Evolutionary conservation across 2,329 filamentous ascomycete genomes (phyloP), one percentile per base, ranked within the genome.

Genomic region (Phoma sp.): DNA sequence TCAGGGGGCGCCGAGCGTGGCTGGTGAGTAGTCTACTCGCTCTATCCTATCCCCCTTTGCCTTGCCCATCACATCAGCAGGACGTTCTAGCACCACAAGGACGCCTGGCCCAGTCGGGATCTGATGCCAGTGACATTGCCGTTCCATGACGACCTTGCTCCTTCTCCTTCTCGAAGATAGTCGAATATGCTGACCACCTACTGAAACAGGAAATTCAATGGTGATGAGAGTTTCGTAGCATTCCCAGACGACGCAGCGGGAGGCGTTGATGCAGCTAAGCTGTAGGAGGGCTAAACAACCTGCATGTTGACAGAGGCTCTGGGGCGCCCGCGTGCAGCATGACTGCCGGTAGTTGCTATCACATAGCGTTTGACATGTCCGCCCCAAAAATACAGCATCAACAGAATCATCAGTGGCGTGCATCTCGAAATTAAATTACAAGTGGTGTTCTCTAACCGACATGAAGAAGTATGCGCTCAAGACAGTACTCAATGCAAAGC

Each of bases 1-100:
- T 85, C 81, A 48, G 83, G 83, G 49, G 93, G 93, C 7, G 88
- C 89, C 66, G 93, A 98, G 76, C 83, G 93, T 78, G 92, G 92
- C 70, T 98, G 93, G 92, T 95, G 75, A 67, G 72, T 72, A 8
- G 24, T 23, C 23, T 18, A 23, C 8, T 11, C 18, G 25, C 14
- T 37, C 30, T 51, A 47, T 48, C 7, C 18, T 7, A 10, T 24
- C 5, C 14, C 43, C 6, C 42, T 2, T 29, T 41, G 36, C 39
- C 30, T 30, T 4, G 45, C 36, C 52, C 6, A 29, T 48, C 27
- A 42, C 57, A 7, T 32, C 35, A 11, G 45, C 10, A 40, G 42
- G 45, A 43, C 39, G 36, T 23, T 59, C 40, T 37, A 33, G 4
- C 47, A 45, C 14, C 54, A 58, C 36, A 45, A 52, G 22, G 56